Conservation (phyloP, 2,329 filamentous ascomycete genomes). For the Curvularia hawaiiensis region DNA sequence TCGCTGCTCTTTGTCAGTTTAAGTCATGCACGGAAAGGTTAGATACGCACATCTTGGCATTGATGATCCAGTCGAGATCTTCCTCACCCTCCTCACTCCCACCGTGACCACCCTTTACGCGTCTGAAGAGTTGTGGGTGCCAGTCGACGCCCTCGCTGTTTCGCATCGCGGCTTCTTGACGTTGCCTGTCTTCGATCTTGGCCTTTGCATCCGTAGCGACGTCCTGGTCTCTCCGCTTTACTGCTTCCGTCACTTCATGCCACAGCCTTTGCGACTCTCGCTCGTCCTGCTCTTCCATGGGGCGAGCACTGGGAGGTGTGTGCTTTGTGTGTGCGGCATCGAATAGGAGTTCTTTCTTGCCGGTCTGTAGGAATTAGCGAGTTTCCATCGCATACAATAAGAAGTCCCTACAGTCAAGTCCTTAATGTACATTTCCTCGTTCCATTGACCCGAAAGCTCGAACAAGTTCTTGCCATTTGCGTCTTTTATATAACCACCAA, state of each 20-base stretch:
- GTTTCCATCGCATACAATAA: not conserved
- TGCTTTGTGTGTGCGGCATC: constrained; percentile 80
- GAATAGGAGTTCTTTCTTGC: constrained; percentile 88
- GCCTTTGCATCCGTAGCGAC: constrained; percentile 93
- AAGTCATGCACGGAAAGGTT: not conserved
- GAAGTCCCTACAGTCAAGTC: constrained; percentile 68
- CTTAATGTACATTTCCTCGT: constrained; percentile 91
- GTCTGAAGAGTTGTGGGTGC: constrained; percentile 84
- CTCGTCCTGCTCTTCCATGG: constrained; percentile 84
- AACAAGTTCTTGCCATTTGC: constrained; percentile 85
- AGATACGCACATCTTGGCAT: constrained; percentile 74
- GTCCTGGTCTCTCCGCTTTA: constrained; percentile 85
- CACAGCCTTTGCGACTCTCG: constrained; percentile 90
- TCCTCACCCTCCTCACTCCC: constrained; percentile 81
- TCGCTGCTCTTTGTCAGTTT: constrained; percentile 50
- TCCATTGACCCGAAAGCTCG: constrained; percentile 90
- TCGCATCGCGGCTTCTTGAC: constrained; percentile 83
- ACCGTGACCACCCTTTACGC: constrained; percentile 71
- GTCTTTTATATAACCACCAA: constrained; percentile 88
- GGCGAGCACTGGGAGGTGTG: constrained; percentile 73
- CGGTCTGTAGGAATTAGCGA: constrained; percentile 64
- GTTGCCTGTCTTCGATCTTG: constrained; percentile 91
- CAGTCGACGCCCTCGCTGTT: constrained; percentile 82
- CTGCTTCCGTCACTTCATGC: constrained; percentile 78
- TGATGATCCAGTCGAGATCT: constrained; percentile 93